Evolutionary conservation across 2,329 filamentous ascomycete species (phyloP), one percentile per base, ranked within the genome.

Genomic region (Colletotrichum destructivum): DNA sequence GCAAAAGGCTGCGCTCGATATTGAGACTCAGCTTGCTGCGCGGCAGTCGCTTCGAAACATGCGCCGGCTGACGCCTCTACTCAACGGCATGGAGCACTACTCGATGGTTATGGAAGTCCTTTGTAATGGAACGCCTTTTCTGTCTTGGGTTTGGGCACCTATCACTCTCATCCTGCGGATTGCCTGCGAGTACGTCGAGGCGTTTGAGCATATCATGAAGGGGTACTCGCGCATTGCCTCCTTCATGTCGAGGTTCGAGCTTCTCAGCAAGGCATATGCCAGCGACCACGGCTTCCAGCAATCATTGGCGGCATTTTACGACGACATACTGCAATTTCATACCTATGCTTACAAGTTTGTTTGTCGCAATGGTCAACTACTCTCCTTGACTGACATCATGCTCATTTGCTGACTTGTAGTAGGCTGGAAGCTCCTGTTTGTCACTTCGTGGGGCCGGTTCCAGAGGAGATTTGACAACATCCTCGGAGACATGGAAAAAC

Each of bases 251-350:
- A 77, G 85, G 0, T 85, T 88, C 70, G 74, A 80, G 38, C 72
- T 79, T 0, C 75, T 87, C 0, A 70, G 75, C 2, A 9, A 75
- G 0, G 72, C 79, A 0, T 85, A 84, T 23, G 56, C 49, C 1
- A 65, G 0, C 44, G 75, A 84, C 6, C 40, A 71, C 0, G 75
- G 82, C 0, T 82, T 88, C 42, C 83, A 86, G 44, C 74, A 81
- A 13, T 79, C 82, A 0, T 71, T 88, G 0, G 84, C 82, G 0
- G 68, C 84, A 0, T 84, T 86, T 42, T 88, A 88, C 51, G 75
- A 80, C 0, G 84, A 88, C n/a, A 86, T 88, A 23, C 76, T 88
- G 0, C 71, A 82, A 15, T 88, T 88, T 47, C 86, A 88, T 61
- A 81, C 81, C 26, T 57, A 82, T 3, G 84, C 85, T 0, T 88